These are phyloP conservation scores for Chaetomiaceae sp. DNA, from an alignment of 2,329 filamentous ascomycete species.

Conservation along the genomic window DNA sequence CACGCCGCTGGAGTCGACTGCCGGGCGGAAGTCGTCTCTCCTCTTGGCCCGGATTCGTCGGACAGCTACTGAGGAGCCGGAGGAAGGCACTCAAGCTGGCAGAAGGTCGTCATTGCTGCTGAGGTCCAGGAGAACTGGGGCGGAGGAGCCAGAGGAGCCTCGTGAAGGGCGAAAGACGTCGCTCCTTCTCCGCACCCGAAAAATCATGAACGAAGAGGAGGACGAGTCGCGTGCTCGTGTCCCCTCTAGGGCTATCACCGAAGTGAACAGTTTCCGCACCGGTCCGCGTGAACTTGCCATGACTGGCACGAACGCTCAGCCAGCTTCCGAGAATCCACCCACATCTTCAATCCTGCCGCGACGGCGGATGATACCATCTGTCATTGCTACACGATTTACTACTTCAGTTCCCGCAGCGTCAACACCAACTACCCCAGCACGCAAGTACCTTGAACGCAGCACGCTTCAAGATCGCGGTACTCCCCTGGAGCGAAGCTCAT, in stretches of 20 bases:
- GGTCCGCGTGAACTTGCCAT: slow-evolving; percentile 38
- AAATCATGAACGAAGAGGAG: slow-evolving; percentile 46
- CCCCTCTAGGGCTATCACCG: slow-evolving; percentile 56
- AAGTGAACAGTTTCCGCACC: slow-evolving; percentile 41
- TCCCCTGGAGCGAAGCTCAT: background rate
- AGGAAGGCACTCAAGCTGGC: slow-evolving; percentile 35
- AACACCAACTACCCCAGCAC: slow-evolving; percentile 33
- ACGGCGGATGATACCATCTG: slow-evolving; percentile 49
- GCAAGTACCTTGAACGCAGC: slow-evolving; percentile 47
- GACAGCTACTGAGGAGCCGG: slow-evolving; percentile 47
- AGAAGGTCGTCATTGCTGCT: slow-evolving; percentile 51
- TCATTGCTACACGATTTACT: slow-evolving; percentile 44
- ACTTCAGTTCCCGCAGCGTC: slow-evolving; percentile 37
- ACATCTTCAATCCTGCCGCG: slow-evolving; percentile 48
- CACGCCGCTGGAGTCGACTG: slow-evolving; percentile 37
- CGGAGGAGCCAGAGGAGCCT: slow-evolving; percentile 46
- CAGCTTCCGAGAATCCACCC: slow-evolving; percentile 34
- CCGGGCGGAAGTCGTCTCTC: slow-evolving; percentile 52
- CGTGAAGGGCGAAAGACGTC: slow-evolving; percentile 43
- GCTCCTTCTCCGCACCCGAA: slow-evolving; percentile 44
- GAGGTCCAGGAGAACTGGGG: slow-evolving; percentile 41
- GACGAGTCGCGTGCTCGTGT: slow-evolving; percentile 50
- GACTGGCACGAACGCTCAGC: slow-evolving; percentile 29
- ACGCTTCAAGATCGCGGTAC: slow-evolving; percentile 1
- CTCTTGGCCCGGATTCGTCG: slow-evolving; percentile 40